Evolutionary conservation across 352 stramenopile genomes (phyloP).

Genomic region (Globisporangium lucens): DNA sequence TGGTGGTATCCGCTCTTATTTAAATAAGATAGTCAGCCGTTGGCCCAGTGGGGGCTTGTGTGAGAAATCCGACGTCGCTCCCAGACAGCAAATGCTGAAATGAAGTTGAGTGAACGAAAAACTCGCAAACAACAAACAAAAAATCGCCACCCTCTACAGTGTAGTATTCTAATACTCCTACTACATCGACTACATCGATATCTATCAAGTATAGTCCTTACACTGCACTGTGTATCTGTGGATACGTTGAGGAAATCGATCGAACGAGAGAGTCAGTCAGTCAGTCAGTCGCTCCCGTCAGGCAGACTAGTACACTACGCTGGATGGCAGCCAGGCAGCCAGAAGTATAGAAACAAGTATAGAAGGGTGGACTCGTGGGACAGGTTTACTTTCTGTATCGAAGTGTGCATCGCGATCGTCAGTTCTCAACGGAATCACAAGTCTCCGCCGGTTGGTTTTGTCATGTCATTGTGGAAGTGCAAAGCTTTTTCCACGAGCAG

Average conservation of each 20-base stretch:
- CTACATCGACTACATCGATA: no score
- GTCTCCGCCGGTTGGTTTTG: no score
- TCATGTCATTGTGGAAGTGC: no score
- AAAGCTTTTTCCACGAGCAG: no score
- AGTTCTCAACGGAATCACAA: no score
- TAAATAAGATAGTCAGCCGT: no score
- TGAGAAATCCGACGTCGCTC: neutral
- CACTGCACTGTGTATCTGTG: neutral
- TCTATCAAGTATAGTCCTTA: neutral
- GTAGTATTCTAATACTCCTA: neutral
- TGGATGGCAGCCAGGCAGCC: neutral
- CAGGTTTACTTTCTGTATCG: no score
- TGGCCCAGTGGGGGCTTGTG: neutral
- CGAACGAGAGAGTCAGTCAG: conserved; percentile 1
- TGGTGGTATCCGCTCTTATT: neutral
- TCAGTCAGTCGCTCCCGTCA: neutral
- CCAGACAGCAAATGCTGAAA: conserved; percentile 4
- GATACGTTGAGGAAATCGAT: neutral
- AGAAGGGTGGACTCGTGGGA: no score
- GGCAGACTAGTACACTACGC: neutral
- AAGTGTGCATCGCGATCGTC: no score
- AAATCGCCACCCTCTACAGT: neutral
- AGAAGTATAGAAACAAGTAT: neutral
- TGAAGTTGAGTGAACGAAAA: neutral
- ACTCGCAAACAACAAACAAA: neutral